Evolutionary conservation across 2,329 filamentous ascomycete genomes (phyloP).

Genomic region (Penicillium fuscoglaucum): DNA sequence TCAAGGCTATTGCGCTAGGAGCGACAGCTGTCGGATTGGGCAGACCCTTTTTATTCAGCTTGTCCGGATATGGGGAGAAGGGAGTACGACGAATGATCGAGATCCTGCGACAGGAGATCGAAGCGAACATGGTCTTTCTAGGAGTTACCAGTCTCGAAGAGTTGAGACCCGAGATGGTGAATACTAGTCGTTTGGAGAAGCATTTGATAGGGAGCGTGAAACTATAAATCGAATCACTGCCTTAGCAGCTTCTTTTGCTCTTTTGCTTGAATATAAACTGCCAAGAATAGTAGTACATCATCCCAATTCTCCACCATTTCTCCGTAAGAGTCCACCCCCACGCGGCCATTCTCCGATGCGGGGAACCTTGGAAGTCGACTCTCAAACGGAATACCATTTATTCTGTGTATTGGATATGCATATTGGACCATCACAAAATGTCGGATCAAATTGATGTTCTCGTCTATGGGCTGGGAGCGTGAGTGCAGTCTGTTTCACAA

Average conservation of each 20-base stretch:
- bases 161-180: constrained; percentile 33
- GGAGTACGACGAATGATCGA: constrained; percentile 51
- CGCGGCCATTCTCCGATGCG: constrained; percentile 6
- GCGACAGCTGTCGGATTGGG: constrained; percentile 65
- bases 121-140: constrained; percentile 38
- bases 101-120: constrained; percentile 37
- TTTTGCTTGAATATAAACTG: not conserved
- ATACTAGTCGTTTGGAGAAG: constrained; percentile 34
- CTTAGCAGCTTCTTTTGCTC: too few relatives aligned
- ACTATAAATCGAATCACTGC: constrained; percentile 18
- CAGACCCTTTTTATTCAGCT: constrained; percentile 59
- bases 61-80: constrained; percentile 59
- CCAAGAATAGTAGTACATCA: not conserved
- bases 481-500: constrained; percentile 27
- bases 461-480: constrained; percentile 58
- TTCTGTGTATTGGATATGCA: not conserved
- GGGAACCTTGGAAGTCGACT: not conserved
- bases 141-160: constrained; percentile 32
- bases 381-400: not conserved
- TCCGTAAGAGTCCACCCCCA: constrained; percentile 5
- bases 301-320: not conserved
- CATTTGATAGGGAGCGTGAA: constrained; percentile 34
- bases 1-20: constrained; percentile 67
- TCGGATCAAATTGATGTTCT: constrained; percentile 44
- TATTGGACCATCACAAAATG: constrained; percentile 22